Evolutionary conservation across 164 flowering plant species (phyloP), one percentile per base, ranked within the genome.

Genomic region (Brasenia schreberi): DNA sequence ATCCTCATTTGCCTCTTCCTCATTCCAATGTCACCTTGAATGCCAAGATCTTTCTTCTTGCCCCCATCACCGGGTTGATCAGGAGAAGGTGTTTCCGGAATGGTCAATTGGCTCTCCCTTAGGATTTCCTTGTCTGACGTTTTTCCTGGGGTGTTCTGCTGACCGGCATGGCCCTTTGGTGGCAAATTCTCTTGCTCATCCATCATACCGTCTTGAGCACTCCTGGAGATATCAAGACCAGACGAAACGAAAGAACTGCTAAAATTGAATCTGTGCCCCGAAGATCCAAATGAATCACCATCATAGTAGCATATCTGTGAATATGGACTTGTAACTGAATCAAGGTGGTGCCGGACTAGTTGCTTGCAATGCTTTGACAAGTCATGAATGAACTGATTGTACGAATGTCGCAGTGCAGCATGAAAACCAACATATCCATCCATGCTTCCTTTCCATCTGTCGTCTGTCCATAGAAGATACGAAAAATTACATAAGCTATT

Each of bases 51-150:
- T 87, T 89, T 81, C 70, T 74, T 66, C 83, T 88, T 17, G 66
- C 71, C 56, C 64, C 84, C 76, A 69, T 91, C 96, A 72, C 81
- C 62, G 65, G 97, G 89, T 68, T 85, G 96, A 68, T 95, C 97
- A 65, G 99, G 97, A 64, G 97, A 92, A 39, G 99, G 97, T 6
- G 99, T 95, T 82, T 95, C 99, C 63, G 99, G 97, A 19, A 95
- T 78, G 23, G 99, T 92, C 80, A 95, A 74, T 66, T 83, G 90
- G 76, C 88, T 65, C 73, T 93, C 98, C 65, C 78, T 72, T 2
- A 83, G 84, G 64, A 81, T 86, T 67, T 78, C 90, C 77, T 79
- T 84, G 56, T 82, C 88, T 44, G 73, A 7, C 66, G 17, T 65
- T 63, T 90, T 95, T 58, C 89, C 96, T 59, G 97, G 97, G 0